Evolutionary conservation across 2,329 filamentous ascomycete species (phyloP).

Genomic region (Fusarium sarcochroum): DNA sequence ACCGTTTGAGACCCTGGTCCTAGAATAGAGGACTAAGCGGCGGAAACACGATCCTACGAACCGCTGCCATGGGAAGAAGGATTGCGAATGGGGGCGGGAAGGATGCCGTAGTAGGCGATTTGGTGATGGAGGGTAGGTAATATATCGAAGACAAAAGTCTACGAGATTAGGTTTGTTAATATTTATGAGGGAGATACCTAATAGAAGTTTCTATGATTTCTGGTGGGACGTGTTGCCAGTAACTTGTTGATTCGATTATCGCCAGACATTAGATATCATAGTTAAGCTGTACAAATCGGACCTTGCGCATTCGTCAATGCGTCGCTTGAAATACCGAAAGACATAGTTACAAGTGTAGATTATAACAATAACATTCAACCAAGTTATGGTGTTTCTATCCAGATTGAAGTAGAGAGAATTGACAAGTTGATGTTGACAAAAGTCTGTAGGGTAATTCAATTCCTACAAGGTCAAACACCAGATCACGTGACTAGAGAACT

Average conservation of each 20-base stretch:
- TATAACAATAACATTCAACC: no score
- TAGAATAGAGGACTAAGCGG: not conserved
- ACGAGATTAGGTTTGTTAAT: not conserved
- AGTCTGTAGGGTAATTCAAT: not conserved
- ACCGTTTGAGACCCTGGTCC: constrained; percentile 28
- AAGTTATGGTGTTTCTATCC: no score
- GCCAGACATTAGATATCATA: no score
- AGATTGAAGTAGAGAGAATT: no score
- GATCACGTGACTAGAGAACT: not conserved
- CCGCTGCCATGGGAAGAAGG: constrained; percentile 25
- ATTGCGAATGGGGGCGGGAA: constrained; percentile 20
- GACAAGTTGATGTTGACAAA: not conserved
- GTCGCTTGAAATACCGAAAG: no score
- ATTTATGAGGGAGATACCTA: no score
- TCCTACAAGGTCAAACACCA: not conserved
- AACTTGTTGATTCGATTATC: not conserved
- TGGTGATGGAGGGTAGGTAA: constrained; percentile 3
- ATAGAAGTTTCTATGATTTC: no score
- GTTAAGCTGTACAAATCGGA: no score
- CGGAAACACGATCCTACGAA: constrained; percentile 25
- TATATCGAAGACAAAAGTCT: constrained; percentile 25
- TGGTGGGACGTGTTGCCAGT: not conserved
- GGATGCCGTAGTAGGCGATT: constrained; percentile 19
- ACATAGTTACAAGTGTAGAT: no score
- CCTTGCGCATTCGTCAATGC: no score